Conservation (phyloP, 192 early-diverging fungal species). For the Coemansia umbellata region DNA sequence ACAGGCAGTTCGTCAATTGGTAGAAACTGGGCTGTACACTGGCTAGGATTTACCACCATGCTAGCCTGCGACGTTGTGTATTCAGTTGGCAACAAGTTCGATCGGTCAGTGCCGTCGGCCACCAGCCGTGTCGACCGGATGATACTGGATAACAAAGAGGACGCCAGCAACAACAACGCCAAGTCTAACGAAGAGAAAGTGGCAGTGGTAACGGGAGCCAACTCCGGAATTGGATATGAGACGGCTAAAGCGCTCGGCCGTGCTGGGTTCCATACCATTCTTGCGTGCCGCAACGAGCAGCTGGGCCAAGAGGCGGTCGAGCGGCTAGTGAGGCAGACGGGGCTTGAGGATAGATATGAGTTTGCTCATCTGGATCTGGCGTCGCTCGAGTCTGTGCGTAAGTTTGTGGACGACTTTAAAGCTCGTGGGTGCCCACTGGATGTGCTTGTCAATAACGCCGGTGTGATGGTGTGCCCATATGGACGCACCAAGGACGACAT, state of each 20-base stretch:
- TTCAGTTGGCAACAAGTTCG: constrained; percentile 24
- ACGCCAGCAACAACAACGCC: neutral
- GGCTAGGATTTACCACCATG: constrained; percentile 3
- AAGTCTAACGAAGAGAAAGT: constrained; percentile 15
- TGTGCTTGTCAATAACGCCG: constrained; percentile 50
- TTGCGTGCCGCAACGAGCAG: constrained; percentile 37
- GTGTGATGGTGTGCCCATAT: constrained; percentile 60
- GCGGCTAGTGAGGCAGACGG: constrained; percentile 33
- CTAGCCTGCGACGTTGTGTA: constrained; percentile 26
- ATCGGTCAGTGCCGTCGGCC: constrained; percentile 15
- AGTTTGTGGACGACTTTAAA: constrained; percentile 41
- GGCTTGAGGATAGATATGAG: constrained; percentile 26
- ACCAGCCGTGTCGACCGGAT: constrained; percentile 34
- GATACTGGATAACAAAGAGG: constrained; percentile 7
- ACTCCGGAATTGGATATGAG: constrained; percentile 58
- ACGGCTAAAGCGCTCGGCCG: constrained; percentile 56
- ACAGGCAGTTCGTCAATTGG: constrained; percentile 1
- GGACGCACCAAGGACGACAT: constrained; percentile 55
- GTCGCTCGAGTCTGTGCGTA: constrained; percentile 39
- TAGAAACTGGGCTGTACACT: neutral
- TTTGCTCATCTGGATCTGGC: constrained; percentile 52
- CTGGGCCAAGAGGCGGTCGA: constrained; percentile 33
- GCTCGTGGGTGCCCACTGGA: constrained; percentile 17
- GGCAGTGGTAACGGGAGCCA: constrained; percentile 55
- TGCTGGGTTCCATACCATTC: constrained; percentile 52